Evolutionary conservation across 225 moss, liverwort and hornwort genomes (phyloP).

Genomic region (Straminergon stramineum): DNA sequence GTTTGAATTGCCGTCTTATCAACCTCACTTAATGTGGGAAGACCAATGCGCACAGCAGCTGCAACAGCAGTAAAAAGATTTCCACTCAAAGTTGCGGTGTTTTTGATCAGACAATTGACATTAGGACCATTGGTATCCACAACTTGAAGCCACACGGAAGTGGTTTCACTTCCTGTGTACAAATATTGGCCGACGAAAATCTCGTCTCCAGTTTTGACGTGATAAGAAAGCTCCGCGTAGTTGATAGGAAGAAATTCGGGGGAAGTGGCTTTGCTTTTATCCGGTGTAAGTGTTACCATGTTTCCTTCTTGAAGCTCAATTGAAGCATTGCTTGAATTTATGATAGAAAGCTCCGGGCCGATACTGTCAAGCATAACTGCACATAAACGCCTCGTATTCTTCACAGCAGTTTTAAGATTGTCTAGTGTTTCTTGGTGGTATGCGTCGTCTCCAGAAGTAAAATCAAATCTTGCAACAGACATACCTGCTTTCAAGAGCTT

Average conservation of each 20-base stretch:
- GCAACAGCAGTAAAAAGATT: constrained; percentile 64
- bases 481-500: constrained; percentile 68
- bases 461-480: constrained; percentile 60
- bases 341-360: constrained; percentile 69
- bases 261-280: constrained; percentile 42
- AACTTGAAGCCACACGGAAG: constrained; percentile 58
- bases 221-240: constrained; percentile 50
- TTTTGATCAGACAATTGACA: constrained; percentile 63
- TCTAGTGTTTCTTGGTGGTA: constrained; percentile 46
- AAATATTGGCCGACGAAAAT: constrained; percentile 83
- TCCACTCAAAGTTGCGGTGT: constrained; percentile 55
- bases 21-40: constrained; percentile 62
- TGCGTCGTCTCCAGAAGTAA: constrained; percentile 19
- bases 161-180: constrained; percentile 76
- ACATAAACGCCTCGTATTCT: constrained; percentile 25
- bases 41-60: constrained; percentile 46
- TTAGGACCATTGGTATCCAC: constrained; percentile 51
- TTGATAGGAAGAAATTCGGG: constrained; percentile 50
- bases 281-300: constrained; percentile 43
- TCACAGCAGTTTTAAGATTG: constrained; percentile 25
- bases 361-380: constrained; percentile 77
- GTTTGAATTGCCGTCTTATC: constrained; percentile 54
- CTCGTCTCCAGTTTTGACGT: constrained; percentile 65
- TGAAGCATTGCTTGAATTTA: constrained; percentile 24
- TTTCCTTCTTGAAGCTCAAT: constrained; percentile 45